Evolutionary conservation across 805 yeast genomes (phyloP).

Genomic region (Candida boidinii): DNA sequence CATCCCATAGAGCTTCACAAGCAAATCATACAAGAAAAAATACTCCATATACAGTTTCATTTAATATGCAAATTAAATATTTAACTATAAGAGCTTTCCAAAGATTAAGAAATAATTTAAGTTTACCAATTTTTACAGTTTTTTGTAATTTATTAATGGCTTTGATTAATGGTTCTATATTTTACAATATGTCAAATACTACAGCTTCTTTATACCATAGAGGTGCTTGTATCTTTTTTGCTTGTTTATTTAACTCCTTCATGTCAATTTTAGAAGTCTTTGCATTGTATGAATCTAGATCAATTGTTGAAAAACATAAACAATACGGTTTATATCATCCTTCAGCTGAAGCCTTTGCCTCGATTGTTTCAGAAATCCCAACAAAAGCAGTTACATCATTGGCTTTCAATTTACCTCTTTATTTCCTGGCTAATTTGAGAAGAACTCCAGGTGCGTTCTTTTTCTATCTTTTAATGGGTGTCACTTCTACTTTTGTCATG

Average conservation of each 20-base stretch:
- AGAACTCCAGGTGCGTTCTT: slow-evolving; percentile 47
- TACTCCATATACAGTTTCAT: slow-evolving; percentile 49
- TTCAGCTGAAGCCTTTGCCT: slow-evolving; percentile 51
- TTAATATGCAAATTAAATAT: slow-evolving; percentile 41
- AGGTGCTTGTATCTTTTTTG: slow-evolving; percentile 61
- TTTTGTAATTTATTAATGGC: slow-evolving; percentile 45
- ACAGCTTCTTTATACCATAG: slow-evolving; percentile 46
- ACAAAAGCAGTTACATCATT: slow-evolving; percentile 35
- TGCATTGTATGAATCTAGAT: slow-evolving; percentile 44
- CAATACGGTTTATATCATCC: slow-evolving; percentile 51
- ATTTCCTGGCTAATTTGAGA: slow-evolving; percentile 46
- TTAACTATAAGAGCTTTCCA: slow-evolving; percentile 36
- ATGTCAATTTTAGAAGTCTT: slow-evolving; percentile 52
- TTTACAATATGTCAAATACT: slow-evolving; percentile 35
- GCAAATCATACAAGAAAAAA: slow-evolving; percentile 33
- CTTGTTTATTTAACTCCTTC: slow-evolving; percentile 54
- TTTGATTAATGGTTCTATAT: slow-evolving; percentile 47
- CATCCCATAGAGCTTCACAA: slow-evolving; percentile 34
- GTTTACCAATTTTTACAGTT: slow-evolving; percentile 33
- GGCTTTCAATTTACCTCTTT: slow-evolving; percentile 39
- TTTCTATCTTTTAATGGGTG: slow-evolving; percentile 37
- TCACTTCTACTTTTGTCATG: slow-evolving; percentile 39
- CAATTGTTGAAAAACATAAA: slow-evolving; percentile 52
- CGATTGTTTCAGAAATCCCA: slow-evolving; percentile 50
- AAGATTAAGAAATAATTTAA: slow-evolving; percentile 42